Evolutionary conservation across 257 asterid genomes (phyloP).

Genomic region (Scutellaria minor): DNA sequence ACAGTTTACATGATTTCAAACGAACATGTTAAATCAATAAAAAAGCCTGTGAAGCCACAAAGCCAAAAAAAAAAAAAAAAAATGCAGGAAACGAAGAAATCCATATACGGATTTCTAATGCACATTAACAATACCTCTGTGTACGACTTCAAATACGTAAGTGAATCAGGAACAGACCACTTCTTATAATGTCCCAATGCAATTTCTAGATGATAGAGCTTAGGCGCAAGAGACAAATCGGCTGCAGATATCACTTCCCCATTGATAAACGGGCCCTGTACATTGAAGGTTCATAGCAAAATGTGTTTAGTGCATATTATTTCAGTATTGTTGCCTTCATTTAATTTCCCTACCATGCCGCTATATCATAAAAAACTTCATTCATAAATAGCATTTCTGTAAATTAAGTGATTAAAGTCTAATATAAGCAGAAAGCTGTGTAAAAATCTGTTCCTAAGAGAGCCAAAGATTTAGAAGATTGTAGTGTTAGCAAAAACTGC

Average conservation of each 20-base stretch:
- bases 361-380: not conserved
- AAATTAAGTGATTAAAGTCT: too few relatives aligned
- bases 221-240: conserved; percentile 95
- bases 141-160: conserved; percentile 68
- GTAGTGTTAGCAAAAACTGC: too few relatives aligned
- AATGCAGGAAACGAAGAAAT: conserved; percentile 8
- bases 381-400: too few relatives aligned
- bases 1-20: too few relatives aligned
- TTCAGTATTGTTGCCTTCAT: conserved; percentile 7
- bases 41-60: not conserved
- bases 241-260: conserved; percentile 81
- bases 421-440: not conserved
- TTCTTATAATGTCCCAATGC: conserved; percentile 81
- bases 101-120: not conserved
- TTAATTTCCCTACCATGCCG: conserved; percentile 17
- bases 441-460: not conserved
- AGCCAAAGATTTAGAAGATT: not conserved
- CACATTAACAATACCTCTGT: conserved; percentile 63
- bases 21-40: too few relatives aligned
- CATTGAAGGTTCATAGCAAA: conserved; percentile 12
- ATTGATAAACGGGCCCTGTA: conserved; percentile 79
- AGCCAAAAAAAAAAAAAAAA: not conserved
- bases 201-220: conserved; percentile 89
- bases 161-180: conserved; percentile 90
- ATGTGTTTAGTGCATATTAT: not conserved